Conservation (phyloP, 805 yeast genomes). For the Peterozyma toletana region DNA sequence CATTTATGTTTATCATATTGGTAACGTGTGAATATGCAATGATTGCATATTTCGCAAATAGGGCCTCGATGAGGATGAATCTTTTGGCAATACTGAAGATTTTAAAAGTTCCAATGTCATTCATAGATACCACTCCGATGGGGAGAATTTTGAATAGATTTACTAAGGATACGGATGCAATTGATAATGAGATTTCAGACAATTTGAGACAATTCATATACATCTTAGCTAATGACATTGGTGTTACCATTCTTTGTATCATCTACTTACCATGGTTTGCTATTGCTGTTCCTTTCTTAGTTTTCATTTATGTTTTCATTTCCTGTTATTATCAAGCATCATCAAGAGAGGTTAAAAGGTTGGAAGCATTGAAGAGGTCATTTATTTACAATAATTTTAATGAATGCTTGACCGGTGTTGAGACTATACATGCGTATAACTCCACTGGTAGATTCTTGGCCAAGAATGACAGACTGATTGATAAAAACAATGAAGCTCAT, state of each 20-base stretch:
- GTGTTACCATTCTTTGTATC: slow-evolving; percentile 21
- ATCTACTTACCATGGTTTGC: slow-evolving; percentile 39
- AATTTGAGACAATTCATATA: slow-evolving; percentile 54
- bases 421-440: slow-evolving; percentile 37
- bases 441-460: slow-evolving; percentile 23
- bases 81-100: slow-evolving; percentile 50
- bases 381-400: slow-evolving; percentile 44
- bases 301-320: slow-evolving; percentile 23
- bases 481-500: slow-evolving; percentile 37
- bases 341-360: slow-evolving; percentile 42
- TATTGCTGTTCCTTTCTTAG: slow-evolving; percentile 34
- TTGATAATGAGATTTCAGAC: slow-evolving; percentile 75
- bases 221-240: slow-evolving; percentile 27
- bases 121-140: slow-evolving; percentile 78
- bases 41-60: slow-evolving; percentile 38
- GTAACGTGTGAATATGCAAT: slow-evolving; percentile 33
- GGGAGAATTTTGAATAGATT: slow-evolving; percentile 81
- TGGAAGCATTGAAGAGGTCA: slow-evolving; percentile 46
- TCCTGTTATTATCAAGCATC: slow-evolving; percentile 39
- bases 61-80: slow-evolving; percentile 50
- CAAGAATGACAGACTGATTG: slow-evolving; percentile 28
- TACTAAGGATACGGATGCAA: slow-evolving; percentile 77
- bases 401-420: slow-evolving; percentile 41
- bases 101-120: slow-evolving; percentile 74
- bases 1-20: slow-evolving; percentile 39